These are phyloP conservation scores for Hypericum perforatum DNA, from an alignment of 345 rosid species.

Conservation along the genomic window DNA sequence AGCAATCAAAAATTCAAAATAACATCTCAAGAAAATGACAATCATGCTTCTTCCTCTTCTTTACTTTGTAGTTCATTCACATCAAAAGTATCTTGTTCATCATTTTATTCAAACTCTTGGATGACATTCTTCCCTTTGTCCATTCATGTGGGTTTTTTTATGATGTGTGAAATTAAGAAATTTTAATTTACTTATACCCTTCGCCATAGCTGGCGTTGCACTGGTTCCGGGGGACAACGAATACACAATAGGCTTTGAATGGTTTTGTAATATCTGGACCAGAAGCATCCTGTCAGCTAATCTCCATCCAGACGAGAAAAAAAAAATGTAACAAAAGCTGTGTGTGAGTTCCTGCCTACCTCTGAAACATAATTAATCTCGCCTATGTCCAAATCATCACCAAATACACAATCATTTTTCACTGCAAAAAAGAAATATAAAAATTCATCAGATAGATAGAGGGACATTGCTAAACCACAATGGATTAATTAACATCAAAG, in stretches of 20 bases:
- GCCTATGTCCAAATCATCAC: slow-evolving; percentile 57
- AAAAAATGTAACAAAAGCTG: background rate
- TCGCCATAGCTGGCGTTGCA: slow-evolving; percentile 70
- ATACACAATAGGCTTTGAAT: slow-evolving; percentile 63
- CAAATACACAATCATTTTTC: slow-evolving; percentile 80
- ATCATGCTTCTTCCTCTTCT: too few relatives aligned
- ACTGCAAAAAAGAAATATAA: slow-evolving; percentile 31
- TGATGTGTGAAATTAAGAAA: too few relatives aligned
- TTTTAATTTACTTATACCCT: slow-evolving; percentile 45
- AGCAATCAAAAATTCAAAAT: too few relatives aligned
- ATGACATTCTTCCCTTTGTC: too few relatives aligned
- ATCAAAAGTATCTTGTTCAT: too few relatives aligned
- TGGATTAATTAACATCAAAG: background rate
- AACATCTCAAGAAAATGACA: too few relatives aligned
- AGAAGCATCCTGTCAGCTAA: slow-evolving; percentile 10
- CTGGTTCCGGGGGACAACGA: slow-evolving; percentile 90
- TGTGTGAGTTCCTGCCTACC: slow-evolving; percentile 21
- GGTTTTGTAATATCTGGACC: slow-evolving; percentile 56
- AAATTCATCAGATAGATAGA: too few relatives aligned
- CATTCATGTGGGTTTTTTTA: too few relatives aligned
- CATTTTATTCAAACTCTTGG: too few relatives aligned
- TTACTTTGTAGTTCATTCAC: too few relatives aligned
- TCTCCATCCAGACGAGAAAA: slow-evolving; percentile 1
- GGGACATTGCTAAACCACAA: too few relatives aligned
- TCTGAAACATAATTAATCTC: slow-evolving; percentile 63